phyloP scores from a whole-genome alignment of 352 stramenopile species.

The Lagenidium sp. region DNA sequence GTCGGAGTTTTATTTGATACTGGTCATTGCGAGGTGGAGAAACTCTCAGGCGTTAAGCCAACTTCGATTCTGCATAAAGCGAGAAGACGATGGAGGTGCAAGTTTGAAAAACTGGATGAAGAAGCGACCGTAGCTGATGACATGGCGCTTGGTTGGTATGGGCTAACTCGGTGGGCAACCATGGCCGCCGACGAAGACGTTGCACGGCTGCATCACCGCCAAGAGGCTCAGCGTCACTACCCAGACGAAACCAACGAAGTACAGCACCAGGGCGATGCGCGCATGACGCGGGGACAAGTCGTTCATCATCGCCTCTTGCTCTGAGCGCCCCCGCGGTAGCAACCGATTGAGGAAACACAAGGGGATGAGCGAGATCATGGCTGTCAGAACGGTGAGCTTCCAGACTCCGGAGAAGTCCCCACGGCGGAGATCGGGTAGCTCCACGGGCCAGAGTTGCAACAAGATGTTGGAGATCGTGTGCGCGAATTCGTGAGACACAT shows the following conservation, averaged over 20 bases:
- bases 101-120: too few relatives aligned
- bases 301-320: conserved; percentile 43
- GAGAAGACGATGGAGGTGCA: too few relatives aligned
- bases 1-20: too few relatives aligned
- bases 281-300: conserved; percentile 34
- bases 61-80: too few relatives aligned
- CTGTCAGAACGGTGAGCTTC: conserved; percentile 71
- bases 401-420: conserved; percentile 59
- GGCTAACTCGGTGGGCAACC: conserved; percentile 23
- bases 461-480: conserved; percentile 75
- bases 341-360: conserved; percentile 33
- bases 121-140: too few relatives aligned
- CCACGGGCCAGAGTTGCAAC: conserved; percentile 60
- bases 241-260: conserved; percentile 56
- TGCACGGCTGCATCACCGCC: conserved; percentile 52
- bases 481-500: conserved; percentile 57
- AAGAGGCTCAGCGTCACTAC: conserved; percentile 51
- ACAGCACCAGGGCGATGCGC: conserved; percentile 23
- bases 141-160: not conserved
- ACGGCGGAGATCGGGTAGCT: conserved; percentile 42
- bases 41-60: too few relatives aligned
- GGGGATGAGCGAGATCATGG: conserved; percentile 42
- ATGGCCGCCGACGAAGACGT: conserved; percentile 47
- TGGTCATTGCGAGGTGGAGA: too few relatives aligned
- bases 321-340: conserved; percentile 33